A percentile compares a stretch with the other conserved stretches of the same genome.
Evolutionary conservation across 352 stramenopile genomes (phyloP).

Genomic region (Globisporangium perplexum): DNA sequence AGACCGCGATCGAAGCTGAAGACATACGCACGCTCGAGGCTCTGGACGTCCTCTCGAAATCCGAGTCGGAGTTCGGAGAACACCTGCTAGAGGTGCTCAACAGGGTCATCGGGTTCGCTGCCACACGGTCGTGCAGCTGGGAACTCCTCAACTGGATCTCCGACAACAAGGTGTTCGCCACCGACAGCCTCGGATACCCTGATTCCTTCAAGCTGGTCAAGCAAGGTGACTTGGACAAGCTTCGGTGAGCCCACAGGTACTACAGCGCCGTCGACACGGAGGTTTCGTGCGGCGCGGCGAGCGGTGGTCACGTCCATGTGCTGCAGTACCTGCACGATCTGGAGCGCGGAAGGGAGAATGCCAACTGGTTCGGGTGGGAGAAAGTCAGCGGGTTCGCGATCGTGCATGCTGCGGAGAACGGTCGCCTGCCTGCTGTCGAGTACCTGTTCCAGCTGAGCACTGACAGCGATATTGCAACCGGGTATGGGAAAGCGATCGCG

Average conservation of each 20-base stretch:
- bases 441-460: slow-evolving; percentile 23
- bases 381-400: neutral
- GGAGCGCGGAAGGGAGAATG: slow-evolving; percentile 1
- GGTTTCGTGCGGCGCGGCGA: neutral
- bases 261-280: neutral
- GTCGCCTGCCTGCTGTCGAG: slow-evolving; percentile 24
- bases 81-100: neutral
- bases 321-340: slow-evolving; percentile 22
- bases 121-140: neutral
- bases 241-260: neutral
- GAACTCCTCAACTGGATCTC: slow-evolving; percentile 5
- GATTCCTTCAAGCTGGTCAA: neutral
- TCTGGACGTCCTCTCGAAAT: neutral
- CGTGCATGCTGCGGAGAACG: slow-evolving; percentile 3
- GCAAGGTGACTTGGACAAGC: neutral
- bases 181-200: neutral
- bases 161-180: neutral
- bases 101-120: neutral
- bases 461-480: slow-evolving; percentile 17
- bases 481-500: slow-evolving; percentile 4
- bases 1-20: no score
- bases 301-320: slow-evolving; percentile 18
- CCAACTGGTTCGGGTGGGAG: no score
- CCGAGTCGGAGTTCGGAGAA: neutral
- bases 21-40: slow-evolving; percentile 3